phyloP scores from a whole-genome alignment of 1,284 basidiomycete genomes.

The Ceratorhiza oryzae-sativae region DNA sequence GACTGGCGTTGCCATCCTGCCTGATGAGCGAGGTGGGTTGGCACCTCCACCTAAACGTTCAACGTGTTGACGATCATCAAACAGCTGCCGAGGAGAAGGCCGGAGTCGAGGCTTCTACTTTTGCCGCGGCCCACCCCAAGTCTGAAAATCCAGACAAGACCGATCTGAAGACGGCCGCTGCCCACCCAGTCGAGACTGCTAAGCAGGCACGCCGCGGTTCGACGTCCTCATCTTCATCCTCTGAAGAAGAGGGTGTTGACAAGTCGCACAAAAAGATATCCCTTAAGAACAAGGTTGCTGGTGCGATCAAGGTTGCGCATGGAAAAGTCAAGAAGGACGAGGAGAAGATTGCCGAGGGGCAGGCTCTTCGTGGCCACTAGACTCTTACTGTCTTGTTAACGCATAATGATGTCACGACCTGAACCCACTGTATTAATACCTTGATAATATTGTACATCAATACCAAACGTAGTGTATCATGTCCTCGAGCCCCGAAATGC shows the following conservation, averaged over 20 bases:
- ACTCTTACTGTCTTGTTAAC: not conserved
- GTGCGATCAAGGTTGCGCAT: slow-evolving; percentile 47
- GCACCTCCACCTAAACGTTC: not conserved
- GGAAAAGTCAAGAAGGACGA: slow-evolving; percentile 46
- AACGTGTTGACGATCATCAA: not conserved
- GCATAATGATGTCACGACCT: not conserved
- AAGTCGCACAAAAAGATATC: not conserved
- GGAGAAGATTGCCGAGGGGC: slow-evolving; percentile 42
- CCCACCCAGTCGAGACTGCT: slow-evolving; percentile 28
- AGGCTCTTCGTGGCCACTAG: slow-evolving; percentile 29
- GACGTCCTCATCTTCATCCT: slow-evolving; percentile 12
- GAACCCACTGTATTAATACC: slow-evolving; percentile 5
- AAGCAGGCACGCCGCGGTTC: slow-evolving; percentile 1
- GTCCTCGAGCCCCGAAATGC: too few relatives aligned
- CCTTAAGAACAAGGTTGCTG: slow-evolving; percentile 49
- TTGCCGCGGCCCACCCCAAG: slow-evolving; percentile 9
- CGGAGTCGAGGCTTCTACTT: not conserved
- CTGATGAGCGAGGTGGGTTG: slow-evolving; percentile 45
- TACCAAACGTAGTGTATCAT: not conserved
- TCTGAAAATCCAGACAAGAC: slow-evolving; percentile 12
- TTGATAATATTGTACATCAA: not conserved
- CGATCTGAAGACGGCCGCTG: slow-evolving; percentile 27
- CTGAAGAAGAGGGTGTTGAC: not conserved
- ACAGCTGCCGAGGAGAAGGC: not conserved
- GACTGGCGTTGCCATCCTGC: slow-evolving; percentile 48